Evolutionary conservation across 805 yeast genomes (phyloP).

Genomic region (Metschnikowia peoriensis): DNA sequence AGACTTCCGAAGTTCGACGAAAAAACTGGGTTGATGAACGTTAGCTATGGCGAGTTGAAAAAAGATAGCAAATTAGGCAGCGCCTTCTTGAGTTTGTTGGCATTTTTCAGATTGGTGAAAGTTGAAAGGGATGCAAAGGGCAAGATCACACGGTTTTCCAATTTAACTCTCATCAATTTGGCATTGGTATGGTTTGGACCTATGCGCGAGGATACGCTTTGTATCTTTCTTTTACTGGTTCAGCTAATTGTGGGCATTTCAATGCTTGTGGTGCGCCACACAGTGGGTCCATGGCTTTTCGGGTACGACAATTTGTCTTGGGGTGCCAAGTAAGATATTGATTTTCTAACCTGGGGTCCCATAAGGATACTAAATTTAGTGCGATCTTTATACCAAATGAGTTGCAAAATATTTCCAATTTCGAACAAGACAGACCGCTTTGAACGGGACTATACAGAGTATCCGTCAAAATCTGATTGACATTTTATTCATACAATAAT

Average conservation of each 20-base stretch:
- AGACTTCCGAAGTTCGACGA: slow-evolving; percentile 77
- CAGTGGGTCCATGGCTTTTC: slow-evolving; percentile 80
- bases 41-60: slow-evolving; percentile 43
- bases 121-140: slow-evolving; percentile 23
- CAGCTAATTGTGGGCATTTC: slow-evolving; percentile 67
- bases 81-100: slow-evolving; percentile 45
- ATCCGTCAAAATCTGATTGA: no score
- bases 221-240: slow-evolving; percentile 53
- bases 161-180: slow-evolving; percentile 85
- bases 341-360: not conserved
- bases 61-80: slow-evolving; percentile 25
- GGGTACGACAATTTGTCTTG: slow-evolving; percentile 77
- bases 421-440: no score
- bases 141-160: slow-evolving; percentile 52
- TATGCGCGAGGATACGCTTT: slow-evolving; percentile 74
- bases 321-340: slow-evolving; percentile 30
- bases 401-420: no score
- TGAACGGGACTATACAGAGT: no score
- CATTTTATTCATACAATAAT: no score
- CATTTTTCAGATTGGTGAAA: slow-evolving; percentile 48
- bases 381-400: no score
- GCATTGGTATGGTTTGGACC: slow-evolving; percentile 88
- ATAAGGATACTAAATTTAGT: no score
- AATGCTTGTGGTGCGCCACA: slow-evolving; percentile 74
- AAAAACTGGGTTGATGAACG: slow-evolving; percentile 69